Evolutionary conservation across 345 rosid species (phyloP), one percentile per base, ranked within the genome.

Genomic region (Eucalyptus polyanthemos): DNA sequence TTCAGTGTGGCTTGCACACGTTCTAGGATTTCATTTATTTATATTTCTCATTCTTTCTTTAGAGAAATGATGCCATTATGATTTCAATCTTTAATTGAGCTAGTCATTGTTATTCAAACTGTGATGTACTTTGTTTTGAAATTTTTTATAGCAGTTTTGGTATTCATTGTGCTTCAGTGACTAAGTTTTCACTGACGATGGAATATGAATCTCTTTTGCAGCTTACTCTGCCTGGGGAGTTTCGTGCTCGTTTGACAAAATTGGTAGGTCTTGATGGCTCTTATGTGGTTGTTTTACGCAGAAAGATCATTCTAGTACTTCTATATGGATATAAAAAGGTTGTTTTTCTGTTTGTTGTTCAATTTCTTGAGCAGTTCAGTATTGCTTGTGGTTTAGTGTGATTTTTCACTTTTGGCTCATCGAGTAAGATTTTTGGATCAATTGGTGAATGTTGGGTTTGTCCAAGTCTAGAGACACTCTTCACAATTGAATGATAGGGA

Each of bases 141-240:
- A 72, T 9, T 72, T 76, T 76, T 37, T 40, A 40, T 76, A 2
- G 47, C 85, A 40, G 47, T 76, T 76, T 76, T 21, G 22, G 47
- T 76, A 40, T 76, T 22, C 85, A 76, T 76, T 76, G 27, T 76
- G 27, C 45, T 76, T 76, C 24, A 44, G 47, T 76, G 85, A 40
- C 85, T 21, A 40, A 40, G 29, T 76, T 21, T 76, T 76, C 85
- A 76, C 47, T 37, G 85, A 76, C 7, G 83, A 40, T 22, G 37
- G 40, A 65, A 76, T 21, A 40, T 76, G 85, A 40, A 76, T 76
- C 47, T 40, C 27, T 40, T 76, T 90, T 88, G 81, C 96, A 98
- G 99, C 95, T 97, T 81, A 96, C 97, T 31, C 93, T 97, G 94
- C 93, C 96, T 6, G 99, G 97, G 86, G 99, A 98, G 89, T 93